A percentile compares a stretch with the other conserved stretches of the same genome.
phyloP scores from a whole-genome alignment of 163 green algal species.

The Picocystis sp. region DNA sequence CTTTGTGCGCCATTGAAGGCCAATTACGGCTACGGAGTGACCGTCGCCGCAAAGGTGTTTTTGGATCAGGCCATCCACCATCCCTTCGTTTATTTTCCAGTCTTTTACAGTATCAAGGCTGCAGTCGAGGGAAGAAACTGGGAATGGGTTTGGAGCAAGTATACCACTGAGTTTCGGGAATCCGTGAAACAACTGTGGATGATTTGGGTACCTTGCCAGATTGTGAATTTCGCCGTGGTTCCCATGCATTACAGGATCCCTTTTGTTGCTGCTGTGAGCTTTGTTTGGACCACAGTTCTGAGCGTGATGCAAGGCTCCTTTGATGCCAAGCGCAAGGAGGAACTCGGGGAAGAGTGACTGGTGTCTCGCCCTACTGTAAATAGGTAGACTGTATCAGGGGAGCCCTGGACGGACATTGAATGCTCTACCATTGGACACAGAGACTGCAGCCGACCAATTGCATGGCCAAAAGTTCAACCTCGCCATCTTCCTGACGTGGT shows the following conservation, averaged over 20 bases:
- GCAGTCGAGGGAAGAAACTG: constrained; percentile 29
- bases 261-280: constrained; percentile 50
- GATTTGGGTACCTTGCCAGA: constrained; percentile 50
- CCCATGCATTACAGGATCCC: background rate
- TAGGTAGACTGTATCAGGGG: too few species aligned
- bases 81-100: constrained; percentile 65
- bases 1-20: constrained; percentile 3
- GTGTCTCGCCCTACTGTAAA: too few species aligned
- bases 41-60: constrained; percentile 40
- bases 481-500: too few species aligned
- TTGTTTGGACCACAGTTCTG: constrained; percentile 59
- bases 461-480: too few species aligned
- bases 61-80: constrained; percentile 70
- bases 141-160: constrained; percentile 24
- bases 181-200: constrained; percentile 60
- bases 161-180: constrained; percentile 54
- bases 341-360: too few species aligned
- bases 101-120: constrained; percentile 63
- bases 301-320: constrained; percentile 37
- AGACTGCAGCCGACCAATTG: too few species aligned
- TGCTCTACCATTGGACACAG: too few species aligned
- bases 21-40: constrained; percentile 1
- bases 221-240: constrained; percentile 37
- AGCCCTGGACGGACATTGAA: too few species aligned
- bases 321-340: constrained; percentile 20